A percentile compares a stretch with the other conserved stretches of the same genome.
phyloP scores from a whole-genome alignment of 306 rosid species.

The Arachis hypogaea region DNA sequence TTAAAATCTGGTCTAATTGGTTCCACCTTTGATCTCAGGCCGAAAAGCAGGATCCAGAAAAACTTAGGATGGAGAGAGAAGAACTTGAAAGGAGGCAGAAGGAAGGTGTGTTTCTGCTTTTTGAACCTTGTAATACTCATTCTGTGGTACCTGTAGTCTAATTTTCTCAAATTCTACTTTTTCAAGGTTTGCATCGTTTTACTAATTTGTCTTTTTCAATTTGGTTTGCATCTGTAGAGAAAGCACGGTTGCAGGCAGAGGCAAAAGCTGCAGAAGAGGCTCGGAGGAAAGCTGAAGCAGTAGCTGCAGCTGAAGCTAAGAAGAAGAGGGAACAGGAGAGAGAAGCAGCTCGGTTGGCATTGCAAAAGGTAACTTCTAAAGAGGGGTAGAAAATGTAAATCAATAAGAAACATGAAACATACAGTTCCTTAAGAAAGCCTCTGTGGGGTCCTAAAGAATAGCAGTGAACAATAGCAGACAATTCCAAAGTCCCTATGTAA shows the following conservation, averaged over 20 bases:
- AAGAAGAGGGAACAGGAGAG: constrained; percentile 84
- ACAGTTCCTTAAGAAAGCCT: neutral
- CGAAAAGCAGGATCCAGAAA: constrained; percentile 88
- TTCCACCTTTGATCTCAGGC: constrained; percentile 58
- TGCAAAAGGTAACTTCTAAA: constrained; percentile 63
- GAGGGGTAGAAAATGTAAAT: neutral
- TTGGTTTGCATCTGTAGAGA: constrained; percentile 54
- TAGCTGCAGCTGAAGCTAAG: constrained; percentile 82
- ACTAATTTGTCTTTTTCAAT: neutral
- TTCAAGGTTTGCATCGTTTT: constrained; percentile 13
- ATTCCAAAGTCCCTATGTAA: neutral
- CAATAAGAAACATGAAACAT: neutral
- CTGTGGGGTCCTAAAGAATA: neutral
- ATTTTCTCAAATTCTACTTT: neutral
- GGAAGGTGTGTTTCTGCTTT: constrained; percentile 65
- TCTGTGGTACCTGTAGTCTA: neutral
- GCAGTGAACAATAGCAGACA: neutral
- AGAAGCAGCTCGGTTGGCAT: constrained; percentile 93
- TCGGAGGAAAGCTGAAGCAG: constrained; percentile 73
- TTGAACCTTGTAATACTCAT: constrained; percentile 9
- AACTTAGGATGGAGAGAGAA: constrained; percentile 79
- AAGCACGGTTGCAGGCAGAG: constrained; percentile 92
- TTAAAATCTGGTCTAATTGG: constrained; percentile 23
- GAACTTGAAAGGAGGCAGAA: constrained; percentile 83
- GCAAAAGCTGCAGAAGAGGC: constrained; percentile 97